Conservation (phyloP, 306 rosid species). For the Echinosophora koreensis region DNA sequence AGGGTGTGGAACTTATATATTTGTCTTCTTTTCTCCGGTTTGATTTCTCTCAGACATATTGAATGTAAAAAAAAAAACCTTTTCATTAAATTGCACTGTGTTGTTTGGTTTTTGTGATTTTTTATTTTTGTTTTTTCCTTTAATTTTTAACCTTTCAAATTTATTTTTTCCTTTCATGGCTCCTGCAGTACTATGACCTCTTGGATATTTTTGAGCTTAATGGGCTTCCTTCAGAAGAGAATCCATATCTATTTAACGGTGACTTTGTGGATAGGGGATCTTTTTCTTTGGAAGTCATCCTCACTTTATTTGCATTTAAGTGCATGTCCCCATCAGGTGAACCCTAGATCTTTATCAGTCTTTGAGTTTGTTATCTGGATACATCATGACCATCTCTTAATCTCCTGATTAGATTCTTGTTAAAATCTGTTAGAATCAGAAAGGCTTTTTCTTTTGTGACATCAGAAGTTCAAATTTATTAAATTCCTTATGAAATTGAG, state of each 20-base stretch:
- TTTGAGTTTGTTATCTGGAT: slow-evolving; percentile 16
- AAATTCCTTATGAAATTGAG: slow-evolving; percentile 4
- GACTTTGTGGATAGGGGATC: slow-evolving; percentile 99
- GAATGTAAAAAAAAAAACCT: slow-evolving; percentile 20
- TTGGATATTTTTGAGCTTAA: slow-evolving; percentile 97
- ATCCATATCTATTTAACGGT: slow-evolving; percentile 96
- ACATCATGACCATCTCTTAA: background rate
- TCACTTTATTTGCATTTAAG: slow-evolving; percentile 95
- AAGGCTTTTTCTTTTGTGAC: background rate
- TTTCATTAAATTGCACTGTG: slow-evolving; percentile 22
- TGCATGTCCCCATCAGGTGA: slow-evolving; percentile 99
- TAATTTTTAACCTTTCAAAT: slow-evolving; percentile 7
- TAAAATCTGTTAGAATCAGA: slow-evolving; percentile 6
- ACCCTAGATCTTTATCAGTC: slow-evolving; percentile 29
- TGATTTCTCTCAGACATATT: background rate
- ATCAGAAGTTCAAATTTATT: background rate
- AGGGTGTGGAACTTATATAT: background rate
- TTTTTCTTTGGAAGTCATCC: slow-evolving; percentile 95
- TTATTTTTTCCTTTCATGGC: slow-evolving; percentile 21
- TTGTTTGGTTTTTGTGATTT: slow-evolving; percentile 13
- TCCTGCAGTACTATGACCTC: slow-evolving; percentile 93
- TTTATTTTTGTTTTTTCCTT: background rate
- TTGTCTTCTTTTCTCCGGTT: slow-evolving; percentile 18
- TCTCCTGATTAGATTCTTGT: slow-evolving; percentile 21
- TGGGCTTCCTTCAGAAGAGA: slow-evolving; percentile 99